A percentile compares a stretch with the other conserved stretches of the same genome.
Conservation (phyloP, 148 eudicot genomes). For the Nepenthes gracilis region DNA sequence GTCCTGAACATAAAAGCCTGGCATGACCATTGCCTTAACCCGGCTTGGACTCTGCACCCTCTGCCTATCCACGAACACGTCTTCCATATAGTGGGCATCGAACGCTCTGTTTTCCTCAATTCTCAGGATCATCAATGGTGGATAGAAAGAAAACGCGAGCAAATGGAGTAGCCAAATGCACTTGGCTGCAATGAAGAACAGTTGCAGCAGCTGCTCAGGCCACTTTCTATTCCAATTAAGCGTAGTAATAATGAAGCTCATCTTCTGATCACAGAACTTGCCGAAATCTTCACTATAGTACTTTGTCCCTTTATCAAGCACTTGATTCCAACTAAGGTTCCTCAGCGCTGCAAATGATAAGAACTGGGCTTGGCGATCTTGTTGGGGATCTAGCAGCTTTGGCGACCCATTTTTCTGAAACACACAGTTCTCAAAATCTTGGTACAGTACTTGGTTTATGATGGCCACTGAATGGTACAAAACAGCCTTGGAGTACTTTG, state of each 20-base stretch:
- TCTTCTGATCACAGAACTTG: conserved; percentile 88
- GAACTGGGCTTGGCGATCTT: conserved; percentile 55
- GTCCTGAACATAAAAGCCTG: conserved; percentile 88
- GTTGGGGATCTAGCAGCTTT: conserved; percentile 57
- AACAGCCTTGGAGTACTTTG: conserved; percentile 56
- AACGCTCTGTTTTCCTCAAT: conserved; percentile 72
- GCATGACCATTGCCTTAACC: conserved; percentile 93
- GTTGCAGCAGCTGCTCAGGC: conserved; percentile 85
- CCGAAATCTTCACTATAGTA: conserved; percentile 88
- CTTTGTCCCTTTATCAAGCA: conserved; percentile 79
- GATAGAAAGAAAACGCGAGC: conserved; percentile 75
- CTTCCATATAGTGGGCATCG: conserved; percentile 77
- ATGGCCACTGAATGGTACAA: conserved; percentile 76
- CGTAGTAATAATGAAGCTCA: conserved; percentile 53
- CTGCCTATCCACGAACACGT: conserved; percentile 48
- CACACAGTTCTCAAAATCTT: conserved; percentile 79
- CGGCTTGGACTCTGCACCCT: conserved; percentile 38
- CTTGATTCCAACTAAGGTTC: conserved; percentile 87
- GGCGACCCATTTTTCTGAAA: conserved; percentile 72
- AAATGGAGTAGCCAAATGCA: conserved; percentile 90
- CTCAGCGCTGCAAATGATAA: conserved; percentile 58
- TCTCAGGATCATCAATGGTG: conserved; percentile 56
- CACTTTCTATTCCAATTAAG: conserved; percentile 79
- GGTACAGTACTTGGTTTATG: conserved; percentile 63
- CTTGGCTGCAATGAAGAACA: conserved; percentile 85